Evolutionary conservation across 192 early-diverging fungal genomes (phyloP), one percentile per base, ranked within the genome.

Genomic region (Entomortierella chlamydospora): DNA sequence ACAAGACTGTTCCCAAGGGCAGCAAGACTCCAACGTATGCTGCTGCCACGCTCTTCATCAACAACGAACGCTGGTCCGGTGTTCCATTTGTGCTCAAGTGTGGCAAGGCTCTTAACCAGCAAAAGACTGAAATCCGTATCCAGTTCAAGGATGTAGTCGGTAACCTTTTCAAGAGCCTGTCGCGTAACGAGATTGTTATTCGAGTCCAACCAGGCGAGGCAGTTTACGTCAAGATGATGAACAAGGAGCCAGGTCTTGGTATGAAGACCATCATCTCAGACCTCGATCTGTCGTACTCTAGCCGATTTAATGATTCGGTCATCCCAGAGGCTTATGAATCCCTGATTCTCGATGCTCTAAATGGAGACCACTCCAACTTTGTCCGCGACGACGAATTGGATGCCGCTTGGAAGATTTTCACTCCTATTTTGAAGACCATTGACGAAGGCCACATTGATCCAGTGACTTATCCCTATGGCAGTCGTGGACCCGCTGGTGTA

Each of bases 301-400:
- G 90, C 74, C 92, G 98, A 37, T 99, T 96, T 87, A 87, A 89
- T 56, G 92, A 93, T 58, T 66, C 93, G 41, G 90, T 91, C 83
- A 99, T 99, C 81, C 98, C 98, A 30, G 98, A 99, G 73, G 98
- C 98, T 13, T 99, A 99, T 78, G 96, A 97, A 64, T 90, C 95
- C n/a, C 85, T 99, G 55, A 94, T 99, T 64, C 86, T 98, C 30
- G 98, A 98, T 65, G 91, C 93, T 9, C 79, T 99, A 30, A 91
- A 91, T 47, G 95, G 95, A 39, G 97, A 98, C 70, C 95, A 98
- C 73, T 92, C 92, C 61, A 97, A 98, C 88, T 97, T 99, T 93
- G 94, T 98, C 34, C 88, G 94, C 50, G 87, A 91, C 73, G 94
- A 95, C 81, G 95, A 97, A 86, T 85, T 99, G 23, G 96, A 96